A percentile compares a stretch with the other conserved stretches of the same genome.
These are phyloP conservation scores for Termitomyces sp. DNA, from an alignment of 1,284 basidiomycete species.

Conservation along the genomic window DNA sequence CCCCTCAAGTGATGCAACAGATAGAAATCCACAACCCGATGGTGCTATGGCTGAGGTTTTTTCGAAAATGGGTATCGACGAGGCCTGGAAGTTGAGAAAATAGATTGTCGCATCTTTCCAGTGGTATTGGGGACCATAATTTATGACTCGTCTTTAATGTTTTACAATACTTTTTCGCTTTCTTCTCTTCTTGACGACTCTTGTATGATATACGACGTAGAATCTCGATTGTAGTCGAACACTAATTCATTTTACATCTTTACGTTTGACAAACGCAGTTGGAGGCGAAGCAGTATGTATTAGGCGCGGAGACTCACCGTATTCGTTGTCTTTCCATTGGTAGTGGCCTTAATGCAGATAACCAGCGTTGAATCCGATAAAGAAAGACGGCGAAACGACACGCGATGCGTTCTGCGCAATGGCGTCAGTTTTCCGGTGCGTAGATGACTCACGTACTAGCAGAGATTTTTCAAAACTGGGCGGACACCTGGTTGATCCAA, in stretches of 20 bases:
- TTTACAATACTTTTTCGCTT: background rate
- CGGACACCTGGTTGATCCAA: background rate
- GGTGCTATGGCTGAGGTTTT: conserved; percentile 37
- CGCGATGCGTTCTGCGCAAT: no score
- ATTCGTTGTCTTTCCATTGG: no score
- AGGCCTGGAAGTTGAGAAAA: conserved; percentile 43
- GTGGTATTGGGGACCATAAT: background rate
- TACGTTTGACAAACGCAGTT: background rate
- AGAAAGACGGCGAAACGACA: no score
- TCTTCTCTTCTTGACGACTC: background rate
- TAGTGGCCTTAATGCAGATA: no score
- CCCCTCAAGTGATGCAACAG: conserved; percentile 31
- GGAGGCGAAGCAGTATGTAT: no score
- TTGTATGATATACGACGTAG: background rate
- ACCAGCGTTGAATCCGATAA: no score
- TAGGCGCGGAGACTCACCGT: no score
- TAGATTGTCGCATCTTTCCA: conserved; percentile 13
- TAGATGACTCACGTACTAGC: background rate
- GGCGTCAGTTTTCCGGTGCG: background rate
- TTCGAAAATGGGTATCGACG: conserved; percentile 39
- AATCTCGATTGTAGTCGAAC: background rate
- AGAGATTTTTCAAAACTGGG: background rate
- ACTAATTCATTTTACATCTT: background rate
- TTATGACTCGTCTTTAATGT: background rate
- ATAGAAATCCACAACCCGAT: conserved; percentile 41